Conservation (phyloP, 306 rosid genomes). For the Lotus japonicus region DNA sequence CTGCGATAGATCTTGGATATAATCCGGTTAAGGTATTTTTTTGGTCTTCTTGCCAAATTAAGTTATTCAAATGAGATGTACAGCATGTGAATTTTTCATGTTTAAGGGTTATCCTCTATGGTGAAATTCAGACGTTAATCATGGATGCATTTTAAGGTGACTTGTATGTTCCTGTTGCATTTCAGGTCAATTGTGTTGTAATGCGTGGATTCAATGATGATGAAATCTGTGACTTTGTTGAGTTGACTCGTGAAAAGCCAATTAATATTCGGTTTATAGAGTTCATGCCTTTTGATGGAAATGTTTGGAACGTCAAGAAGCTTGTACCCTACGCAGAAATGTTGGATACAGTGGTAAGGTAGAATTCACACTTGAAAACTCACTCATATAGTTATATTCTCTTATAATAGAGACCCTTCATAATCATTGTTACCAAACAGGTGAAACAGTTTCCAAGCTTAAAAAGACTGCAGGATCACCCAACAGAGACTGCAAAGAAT, state of each 20-base stretch:
- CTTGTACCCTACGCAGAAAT: slow-evolving; percentile 86
- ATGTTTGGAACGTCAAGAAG: slow-evolving; percentile 97
- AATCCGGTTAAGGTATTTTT: slow-evolving; percentile 75
- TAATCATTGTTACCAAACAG: slow-evolving; percentile 36
- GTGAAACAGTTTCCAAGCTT: slow-evolving; percentile 40
- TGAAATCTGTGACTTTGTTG: slow-evolving; percentile 80
- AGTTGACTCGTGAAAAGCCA: slow-evolving; percentile 73
- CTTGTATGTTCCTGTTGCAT: slow-evolving; percentile 10
- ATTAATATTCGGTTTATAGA: slow-evolving; percentile 87
- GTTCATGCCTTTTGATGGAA: slow-evolving; percentile 99
- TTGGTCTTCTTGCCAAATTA: slow-evolving; percentile 1
- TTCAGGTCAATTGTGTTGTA: slow-evolving; percentile 86
- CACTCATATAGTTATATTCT: background rate
- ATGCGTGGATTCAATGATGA: slow-evolving; percentile 96
- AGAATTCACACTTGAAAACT: slow-evolving; percentile 42
- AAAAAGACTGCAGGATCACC: slow-evolving; percentile 68
- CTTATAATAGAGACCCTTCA: slow-evolving; percentile 5
- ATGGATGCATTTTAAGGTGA: slow-evolving; percentile 12
- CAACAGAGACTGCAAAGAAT: slow-evolving; percentile 92
- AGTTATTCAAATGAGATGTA: background rate
- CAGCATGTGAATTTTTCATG: background rate
- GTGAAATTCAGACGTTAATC: background rate
- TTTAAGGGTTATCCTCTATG: background rate
- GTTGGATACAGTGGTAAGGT: slow-evolving; percentile 95
- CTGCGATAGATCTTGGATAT: slow-evolving; percentile 75